Evolutionary conservation across 768 basidiomycete genomes (phyloP).

Genomic region (Tephrocybe sp.): DNA sequence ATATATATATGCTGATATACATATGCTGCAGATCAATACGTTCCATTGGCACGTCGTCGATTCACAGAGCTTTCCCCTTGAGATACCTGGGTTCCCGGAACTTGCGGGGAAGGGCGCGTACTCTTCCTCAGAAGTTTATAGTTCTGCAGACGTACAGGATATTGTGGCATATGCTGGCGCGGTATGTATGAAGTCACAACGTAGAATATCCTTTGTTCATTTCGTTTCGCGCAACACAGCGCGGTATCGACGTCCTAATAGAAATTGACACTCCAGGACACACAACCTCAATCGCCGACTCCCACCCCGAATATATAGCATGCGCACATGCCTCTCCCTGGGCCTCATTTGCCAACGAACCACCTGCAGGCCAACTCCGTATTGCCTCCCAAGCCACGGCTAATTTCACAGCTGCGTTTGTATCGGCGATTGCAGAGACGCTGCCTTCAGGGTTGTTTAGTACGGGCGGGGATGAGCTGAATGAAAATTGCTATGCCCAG

Average conservation of each 20-base stretch:
- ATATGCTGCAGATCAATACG: conserved; percentile 50
- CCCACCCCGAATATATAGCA: conserved; percentile 75
- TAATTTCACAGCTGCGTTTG: conserved; percentile 54
- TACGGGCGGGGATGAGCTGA: conserved; percentile 84
- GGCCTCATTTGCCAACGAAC: conserved; percentile 63
- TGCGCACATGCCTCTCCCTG: conserved; percentile 59
- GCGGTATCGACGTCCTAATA: conserved; percentile 72
- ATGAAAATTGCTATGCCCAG: conserved; percentile 59
- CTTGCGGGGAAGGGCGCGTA: conserved; percentile 69
- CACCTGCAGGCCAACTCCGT: conserved; percentile 81
- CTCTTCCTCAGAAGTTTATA: conserved; percentile 50
- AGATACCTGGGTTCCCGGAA: conserved; percentile 57
- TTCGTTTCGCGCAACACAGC: conserved; percentile 29
- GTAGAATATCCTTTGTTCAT: conserved; percentile 9
- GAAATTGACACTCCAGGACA: conserved; percentile 89
- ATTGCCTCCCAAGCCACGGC: conserved; percentile 59
- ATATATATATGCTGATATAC: conserved; percentile 25
- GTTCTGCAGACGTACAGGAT: conserved; percentile 47
- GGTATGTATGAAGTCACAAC: conserved; percentile 36
- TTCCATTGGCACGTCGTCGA: conserved; percentile 86
- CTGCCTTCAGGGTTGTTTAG: conserved; percentile 64
- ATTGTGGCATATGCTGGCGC: conserved; percentile 64
- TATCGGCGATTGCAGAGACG: conserved; percentile 48
- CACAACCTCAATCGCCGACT: conserved; percentile 57
- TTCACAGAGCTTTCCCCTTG: conserved; percentile 75